phyloP scores from a whole-genome alignment of 257 asterid genomes.

The Ballota nigra region DNA sequence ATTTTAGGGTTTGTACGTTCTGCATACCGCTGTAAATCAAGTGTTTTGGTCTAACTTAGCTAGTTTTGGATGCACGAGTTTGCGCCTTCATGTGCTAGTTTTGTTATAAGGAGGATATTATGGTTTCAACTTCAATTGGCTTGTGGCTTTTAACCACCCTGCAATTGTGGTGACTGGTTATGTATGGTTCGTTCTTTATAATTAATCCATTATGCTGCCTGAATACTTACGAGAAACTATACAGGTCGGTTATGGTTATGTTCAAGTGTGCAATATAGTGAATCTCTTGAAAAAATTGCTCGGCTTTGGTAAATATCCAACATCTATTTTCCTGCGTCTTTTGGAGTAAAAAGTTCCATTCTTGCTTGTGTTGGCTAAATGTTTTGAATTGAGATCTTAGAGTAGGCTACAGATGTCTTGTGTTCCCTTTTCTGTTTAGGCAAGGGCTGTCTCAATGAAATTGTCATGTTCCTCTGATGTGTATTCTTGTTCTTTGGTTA shows the following conservation, averaged over 20 bases:
- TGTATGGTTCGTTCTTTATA: not conserved
- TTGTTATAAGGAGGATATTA: not conserved
- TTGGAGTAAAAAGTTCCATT: not conserved
- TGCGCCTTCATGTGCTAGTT: not conserved
- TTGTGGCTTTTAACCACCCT: not conserved
- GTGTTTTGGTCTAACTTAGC: not conserved
- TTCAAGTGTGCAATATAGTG: not conserved
- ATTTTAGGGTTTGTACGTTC: not conserved
- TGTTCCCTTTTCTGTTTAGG: not conserved
- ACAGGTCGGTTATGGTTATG: not conserved
- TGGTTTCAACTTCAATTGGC: constrained; percentile 7
- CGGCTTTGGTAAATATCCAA: not conserved
- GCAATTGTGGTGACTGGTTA: not conserved
- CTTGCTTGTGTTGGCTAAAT: not conserved
- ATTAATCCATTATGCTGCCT: not conserved
- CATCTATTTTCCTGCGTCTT: not conserved
- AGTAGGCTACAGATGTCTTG: not conserved
- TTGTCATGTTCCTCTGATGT: not conserved
- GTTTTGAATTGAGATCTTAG: not conserved
- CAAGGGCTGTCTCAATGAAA: not conserved
- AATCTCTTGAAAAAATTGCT: not conserved
- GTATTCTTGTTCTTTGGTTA: constrained; percentile 11
- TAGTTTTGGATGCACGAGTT: constrained; percentile 8
- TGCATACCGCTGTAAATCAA: not conserved
- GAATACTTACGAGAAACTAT: not conserved